A percentile compares a stretch with the other conserved stretches of the same genome.
These are phyloP conservation scores for Quercus berberidifolia DNA, from an alignment of 306 rosid species.

Conservation along the genomic window DNA sequence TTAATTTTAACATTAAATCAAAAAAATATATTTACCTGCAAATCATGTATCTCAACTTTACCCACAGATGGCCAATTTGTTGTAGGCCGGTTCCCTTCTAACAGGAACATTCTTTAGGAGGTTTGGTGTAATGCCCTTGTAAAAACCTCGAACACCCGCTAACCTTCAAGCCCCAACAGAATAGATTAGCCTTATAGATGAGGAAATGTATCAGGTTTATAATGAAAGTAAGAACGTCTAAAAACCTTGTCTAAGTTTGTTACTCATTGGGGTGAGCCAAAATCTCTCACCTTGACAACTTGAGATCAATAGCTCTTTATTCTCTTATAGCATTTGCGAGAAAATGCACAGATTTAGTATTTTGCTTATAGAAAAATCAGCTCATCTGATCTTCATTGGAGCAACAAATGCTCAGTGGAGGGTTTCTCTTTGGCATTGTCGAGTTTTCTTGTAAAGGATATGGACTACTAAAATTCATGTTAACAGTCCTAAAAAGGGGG, in stretches of 20 bases:
- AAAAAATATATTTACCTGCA: constrained; percentile 39
- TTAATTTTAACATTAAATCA: too few species aligned
- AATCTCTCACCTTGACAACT: background rate
- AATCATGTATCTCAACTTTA: constrained; percentile 45
- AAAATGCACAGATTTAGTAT: too few species aligned
- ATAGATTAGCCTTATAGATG: background rate
- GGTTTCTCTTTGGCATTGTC: background rate
- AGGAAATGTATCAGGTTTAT: background rate
- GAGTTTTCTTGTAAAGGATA: background rate
- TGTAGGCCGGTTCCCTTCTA: constrained; percentile 38
- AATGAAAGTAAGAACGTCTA: too few species aligned
- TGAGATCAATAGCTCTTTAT: background rate
- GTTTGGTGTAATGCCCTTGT: constrained; percentile 86
- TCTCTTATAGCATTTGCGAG: background rate
- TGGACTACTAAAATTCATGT: background rate
- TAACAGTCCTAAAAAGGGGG: background rate
- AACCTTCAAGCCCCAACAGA: constrained; percentile 44
- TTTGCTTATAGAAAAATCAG: too few species aligned
- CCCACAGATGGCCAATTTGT: constrained; percentile 47
- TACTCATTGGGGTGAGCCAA: too few species aligned
- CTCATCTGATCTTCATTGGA: background rate
- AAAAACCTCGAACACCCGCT: constrained; percentile 87
- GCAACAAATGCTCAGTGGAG: background rate
- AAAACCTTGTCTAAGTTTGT: too few species aligned
- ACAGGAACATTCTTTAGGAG: constrained; percentile 70